A percentile compares a stretch with the other conserved stretches of the same genome.
phyloP scores from a whole-genome alignment of 2,329 filamentous ascomycete species.

The Ophiocordyceps camponoti-saundersi region DNA sequence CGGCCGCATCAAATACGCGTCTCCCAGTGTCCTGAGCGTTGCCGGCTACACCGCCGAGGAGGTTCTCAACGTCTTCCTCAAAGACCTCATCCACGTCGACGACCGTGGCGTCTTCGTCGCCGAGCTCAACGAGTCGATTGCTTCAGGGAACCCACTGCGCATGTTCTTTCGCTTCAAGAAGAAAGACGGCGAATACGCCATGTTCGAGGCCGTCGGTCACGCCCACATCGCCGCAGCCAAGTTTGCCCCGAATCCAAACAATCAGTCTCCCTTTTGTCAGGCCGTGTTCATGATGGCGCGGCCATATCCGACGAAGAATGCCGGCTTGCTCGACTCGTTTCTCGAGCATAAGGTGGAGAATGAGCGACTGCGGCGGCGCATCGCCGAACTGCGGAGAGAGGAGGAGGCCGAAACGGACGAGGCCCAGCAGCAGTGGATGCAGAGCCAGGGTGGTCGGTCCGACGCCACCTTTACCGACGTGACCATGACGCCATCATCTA shows the following conservation, averaged over 20 bases:
- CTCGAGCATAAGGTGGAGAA: conserved; percentile 96
- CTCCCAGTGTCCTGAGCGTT: conserved; percentile 55
- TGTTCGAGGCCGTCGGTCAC: conserved; percentile 87
- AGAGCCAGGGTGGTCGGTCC: conserved; percentile 38
- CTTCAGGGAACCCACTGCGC: conserved; percentile 59
- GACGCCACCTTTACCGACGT: conserved; percentile 34
- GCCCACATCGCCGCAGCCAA: conserved; percentile 65
- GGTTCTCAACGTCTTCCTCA: conserved; percentile 58
- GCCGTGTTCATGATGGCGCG: conserved; percentile 90
- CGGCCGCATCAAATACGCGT: conserved; percentile 72
- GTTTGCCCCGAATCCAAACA: conserved; percentile 43
- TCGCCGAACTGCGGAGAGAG: conserved; percentile 70
- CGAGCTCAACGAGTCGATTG: conserved; percentile 80
- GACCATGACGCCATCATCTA: conserved; percentile 17
- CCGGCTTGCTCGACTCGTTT: conserved; percentile 74
- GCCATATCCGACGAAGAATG: conserved; percentile 78
- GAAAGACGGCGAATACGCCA: conserved; percentile 52
- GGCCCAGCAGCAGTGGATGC: conserved; percentile 41
- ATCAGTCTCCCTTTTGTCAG: conserved; percentile 56
- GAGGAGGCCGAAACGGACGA: conserved; percentile 66
- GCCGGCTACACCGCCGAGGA: conserved; percentile 61
- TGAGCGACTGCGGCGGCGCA: conserved; percentile 67
- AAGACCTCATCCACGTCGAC: conserved; percentile 72
- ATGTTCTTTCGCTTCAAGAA: conserved; percentile 78
- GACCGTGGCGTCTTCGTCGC: conserved; percentile 69